phyloP scores from a whole-genome alignment of 495 filamentous ascomycete genomes.

The Astrothelium subdiscretum region DNA sequence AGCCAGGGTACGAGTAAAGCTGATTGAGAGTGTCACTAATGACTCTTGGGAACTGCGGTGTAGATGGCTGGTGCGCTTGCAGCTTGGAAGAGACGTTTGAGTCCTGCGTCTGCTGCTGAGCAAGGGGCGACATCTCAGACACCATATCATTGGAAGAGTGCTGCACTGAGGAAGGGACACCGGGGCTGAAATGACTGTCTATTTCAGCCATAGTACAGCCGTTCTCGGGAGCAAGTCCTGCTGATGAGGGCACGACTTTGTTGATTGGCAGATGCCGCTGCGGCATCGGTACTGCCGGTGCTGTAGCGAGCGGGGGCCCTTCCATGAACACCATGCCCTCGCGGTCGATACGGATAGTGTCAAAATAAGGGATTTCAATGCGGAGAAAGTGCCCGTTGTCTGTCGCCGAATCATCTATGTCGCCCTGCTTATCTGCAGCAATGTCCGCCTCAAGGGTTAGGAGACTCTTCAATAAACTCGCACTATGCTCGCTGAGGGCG shows the following conservation, averaged over 20 bases:
- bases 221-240: neutral
- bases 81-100: neutral
- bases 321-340: neutral
- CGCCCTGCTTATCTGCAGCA: neutral
- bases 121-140: neutral
- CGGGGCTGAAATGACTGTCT: neutral
- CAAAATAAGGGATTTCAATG: neutral
- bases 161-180: neutral
- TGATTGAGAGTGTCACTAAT: slow-evolving; percentile 1
- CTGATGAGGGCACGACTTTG: neutral
- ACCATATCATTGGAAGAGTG: neutral
- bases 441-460: slow-evolving; percentile 11
- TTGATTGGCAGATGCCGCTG: neutral
- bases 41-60: neutral
- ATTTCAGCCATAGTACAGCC: neutral
- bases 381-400: neutral
- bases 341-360: neutral
- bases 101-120: no score
- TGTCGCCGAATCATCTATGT: neutral
- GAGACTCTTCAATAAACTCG: neutral
- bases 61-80: neutral
- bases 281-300: neutral
- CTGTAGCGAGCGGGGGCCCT: neutral
- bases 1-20: slow-evolving; percentile 10
- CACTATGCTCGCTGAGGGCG: slow-evolving; percentile 11